Conservation (phyloP, 1,139 yeast species). For the Kodamaea derodonti region DNA sequence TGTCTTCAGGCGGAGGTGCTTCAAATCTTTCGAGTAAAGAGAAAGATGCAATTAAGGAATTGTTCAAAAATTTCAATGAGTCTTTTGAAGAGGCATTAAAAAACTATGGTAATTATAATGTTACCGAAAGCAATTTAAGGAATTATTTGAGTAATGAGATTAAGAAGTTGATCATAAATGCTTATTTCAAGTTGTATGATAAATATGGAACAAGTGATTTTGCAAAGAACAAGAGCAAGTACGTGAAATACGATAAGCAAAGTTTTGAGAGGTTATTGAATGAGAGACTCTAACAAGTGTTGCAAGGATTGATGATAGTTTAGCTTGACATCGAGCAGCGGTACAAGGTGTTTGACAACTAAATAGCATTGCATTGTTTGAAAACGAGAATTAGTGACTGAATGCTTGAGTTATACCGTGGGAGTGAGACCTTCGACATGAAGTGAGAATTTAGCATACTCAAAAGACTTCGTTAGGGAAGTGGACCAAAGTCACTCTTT, state of each 20-base stretch:
- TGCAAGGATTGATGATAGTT: too few relatives aligned
- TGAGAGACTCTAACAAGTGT: conserved; percentile 23
- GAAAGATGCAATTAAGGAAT: conserved; percentile 79
- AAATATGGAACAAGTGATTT: conserved; percentile 68
- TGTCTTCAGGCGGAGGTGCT: conserved; percentile 19
- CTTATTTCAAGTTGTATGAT: conserved; percentile 80
- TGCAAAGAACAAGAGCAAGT: conserved; percentile 67
- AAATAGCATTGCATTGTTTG: too few relatives aligned
- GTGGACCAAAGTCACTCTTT: too few relatives aligned
- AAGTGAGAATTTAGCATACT: too few relatives aligned
- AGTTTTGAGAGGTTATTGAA: conserved; percentile 52
- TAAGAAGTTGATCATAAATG: conserved; percentile 66
- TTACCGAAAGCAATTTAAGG: conserved; percentile 65
- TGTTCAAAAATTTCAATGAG: conserved; percentile 75
- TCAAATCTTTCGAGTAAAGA: conserved; percentile 56
- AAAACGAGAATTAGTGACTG: too few relatives aligned
- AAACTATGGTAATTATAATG: conserved; percentile 58
- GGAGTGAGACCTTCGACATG: too few relatives aligned
- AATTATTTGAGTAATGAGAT: conserved; percentile 63
- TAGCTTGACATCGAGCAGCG: too few relatives aligned
- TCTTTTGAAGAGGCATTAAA: conserved; percentile 74
- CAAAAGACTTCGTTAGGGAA: too few relatives aligned
- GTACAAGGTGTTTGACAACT: too few relatives aligned
- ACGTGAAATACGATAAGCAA: conserved; percentile 65
- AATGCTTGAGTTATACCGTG: too few relatives aligned